Percentiles rank a stretch among this genome's conserved stretches.
phyloP scores from a whole-genome alignment of 192 early-diverging fungal species.

The Lunasporangiospora selenospora region DNA sequence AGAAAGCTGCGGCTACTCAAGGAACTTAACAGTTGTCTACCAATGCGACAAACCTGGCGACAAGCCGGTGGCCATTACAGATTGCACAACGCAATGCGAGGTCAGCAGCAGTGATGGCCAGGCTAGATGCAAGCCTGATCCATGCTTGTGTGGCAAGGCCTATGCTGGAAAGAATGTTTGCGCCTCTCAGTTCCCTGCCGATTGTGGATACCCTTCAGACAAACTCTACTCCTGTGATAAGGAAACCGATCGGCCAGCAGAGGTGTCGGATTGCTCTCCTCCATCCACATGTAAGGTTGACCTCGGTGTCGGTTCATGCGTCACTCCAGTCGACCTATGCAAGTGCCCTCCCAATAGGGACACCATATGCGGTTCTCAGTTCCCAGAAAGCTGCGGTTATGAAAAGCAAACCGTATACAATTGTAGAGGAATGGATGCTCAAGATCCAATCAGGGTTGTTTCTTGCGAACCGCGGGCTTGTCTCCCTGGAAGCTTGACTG shows the following conservation, averaged over 20 bases:
- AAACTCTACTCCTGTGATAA: slow-evolving; percentile 3
- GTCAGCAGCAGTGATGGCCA: too few relatives aligned
- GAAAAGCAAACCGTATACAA: too few relatives aligned
- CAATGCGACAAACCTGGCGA: background rate
- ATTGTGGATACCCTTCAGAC: background rate
- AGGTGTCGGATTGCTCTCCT: background rate
- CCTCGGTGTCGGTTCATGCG: background rate
- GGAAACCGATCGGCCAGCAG: background rate
- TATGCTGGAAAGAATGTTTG: background rate
- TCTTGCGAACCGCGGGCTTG: too few relatives aligned
- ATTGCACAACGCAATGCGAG: background rate
- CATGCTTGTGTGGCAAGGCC: background rate
- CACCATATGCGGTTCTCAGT: slow-evolving; percentile 4
- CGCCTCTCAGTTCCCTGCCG: background rate
- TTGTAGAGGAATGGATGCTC: too few relatives aligned
- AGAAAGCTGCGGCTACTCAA: background rate
- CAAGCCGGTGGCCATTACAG: background rate
- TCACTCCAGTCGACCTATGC: background rate
- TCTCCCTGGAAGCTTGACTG: too few relatives aligned
- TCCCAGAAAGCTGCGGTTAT: too few relatives aligned
- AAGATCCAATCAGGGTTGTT: too few relatives aligned
- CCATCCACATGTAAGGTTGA: background rate
- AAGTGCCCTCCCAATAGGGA: background rate
- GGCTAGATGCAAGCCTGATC: background rate
- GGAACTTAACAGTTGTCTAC: background rate